Evolutionary conservation across 139 green algal species (phyloP).

Genomic region (Tetratostichococcus sp.): DNA sequence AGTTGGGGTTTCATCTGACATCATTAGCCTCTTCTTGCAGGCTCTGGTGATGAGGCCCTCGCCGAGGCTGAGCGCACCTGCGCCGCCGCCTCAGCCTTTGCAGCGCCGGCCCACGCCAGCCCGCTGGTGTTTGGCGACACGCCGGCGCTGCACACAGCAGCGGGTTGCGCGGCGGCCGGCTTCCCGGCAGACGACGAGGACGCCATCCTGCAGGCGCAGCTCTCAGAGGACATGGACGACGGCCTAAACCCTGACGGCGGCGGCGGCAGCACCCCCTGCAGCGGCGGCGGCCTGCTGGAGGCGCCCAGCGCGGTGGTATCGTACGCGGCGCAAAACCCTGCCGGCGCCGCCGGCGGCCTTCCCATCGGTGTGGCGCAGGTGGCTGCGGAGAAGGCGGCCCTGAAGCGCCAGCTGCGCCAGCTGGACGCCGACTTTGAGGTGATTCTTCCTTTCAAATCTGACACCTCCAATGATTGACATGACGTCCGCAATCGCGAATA

Average conservation of each 20-base stretch:
- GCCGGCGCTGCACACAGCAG: no score
- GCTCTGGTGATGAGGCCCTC: not conserved
- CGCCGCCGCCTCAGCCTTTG: not conserved
- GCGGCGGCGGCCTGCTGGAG: not conserved
- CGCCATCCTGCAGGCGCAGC: not conserved
- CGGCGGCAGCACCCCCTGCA: not conserved
- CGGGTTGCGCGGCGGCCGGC: no score
- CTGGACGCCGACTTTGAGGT: not conserved
- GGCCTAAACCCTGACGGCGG: no score
- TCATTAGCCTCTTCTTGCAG: not conserved
- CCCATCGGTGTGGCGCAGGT: not conserved
- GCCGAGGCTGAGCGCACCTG: not conserved
- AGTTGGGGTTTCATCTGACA: no score
- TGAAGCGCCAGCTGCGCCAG: not conserved
- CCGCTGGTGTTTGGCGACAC: no score
- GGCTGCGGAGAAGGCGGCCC: not conserved
- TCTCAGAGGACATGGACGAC: no score
- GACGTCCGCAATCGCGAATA: no score
- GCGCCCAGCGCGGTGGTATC: not conserved
- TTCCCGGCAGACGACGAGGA: no score
- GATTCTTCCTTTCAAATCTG: no score
- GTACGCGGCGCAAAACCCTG: not conserved
- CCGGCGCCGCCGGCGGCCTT: no score
- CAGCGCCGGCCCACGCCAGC: no score
- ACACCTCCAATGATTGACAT: no score